Evolutionary conservation across 2,329 filamentous ascomycete genomes (phyloP).

Genomic region (Didymella exigua): DNA sequence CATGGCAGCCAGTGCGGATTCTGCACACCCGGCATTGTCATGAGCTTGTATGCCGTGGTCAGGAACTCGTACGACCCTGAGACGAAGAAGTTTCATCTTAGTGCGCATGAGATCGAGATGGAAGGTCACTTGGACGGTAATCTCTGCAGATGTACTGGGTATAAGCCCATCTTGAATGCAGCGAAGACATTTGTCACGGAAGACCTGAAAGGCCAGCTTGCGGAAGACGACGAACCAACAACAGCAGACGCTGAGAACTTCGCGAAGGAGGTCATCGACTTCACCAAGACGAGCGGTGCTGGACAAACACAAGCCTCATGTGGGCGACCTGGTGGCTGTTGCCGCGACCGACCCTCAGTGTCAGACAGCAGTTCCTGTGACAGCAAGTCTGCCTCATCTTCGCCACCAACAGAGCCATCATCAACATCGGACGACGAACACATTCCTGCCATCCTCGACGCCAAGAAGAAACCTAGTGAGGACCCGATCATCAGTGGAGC

Average conservation of each 20-base stretch:
- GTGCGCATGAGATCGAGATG: conserved; percentile 45
- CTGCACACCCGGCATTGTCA: conserved; percentile 95
- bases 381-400: conserved; percentile 36
- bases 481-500: conserved; percentile 38
- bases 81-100: conserved; percentile 42
- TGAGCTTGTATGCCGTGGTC: conserved; percentile 85
- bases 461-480: conserved; percentile 26
- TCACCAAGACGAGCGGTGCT: conserved; percentile 32
- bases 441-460: conserved; percentile 31
- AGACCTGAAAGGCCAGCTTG: conserved; percentile 53
- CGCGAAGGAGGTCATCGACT: conserved; percentile 32
- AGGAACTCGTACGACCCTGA: conserved; percentile 64
- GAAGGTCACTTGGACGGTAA: conserved; percentile 80
- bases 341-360: conserved; percentile 34
- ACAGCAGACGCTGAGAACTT: conserved; percentile 52
- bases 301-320: conserved; percentile 39
- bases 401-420: conserved; percentile 37
- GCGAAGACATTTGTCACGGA: conserved; percentile 81
- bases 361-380: conserved; percentile 39
- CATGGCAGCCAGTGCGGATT: conserved; percentile 95
- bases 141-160: conserved; percentile 90
- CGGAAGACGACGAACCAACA: conserved; percentile 54
- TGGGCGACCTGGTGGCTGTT: conserved; percentile 47
- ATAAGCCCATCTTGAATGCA: conserved; percentile 88
- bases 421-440: conserved; percentile 36